Percentiles rank a stretch among this genome's conserved stretches.
Conservation (phyloP, 192 early-diverging fungal species). For the Backusella liffmaniae region DNA sequence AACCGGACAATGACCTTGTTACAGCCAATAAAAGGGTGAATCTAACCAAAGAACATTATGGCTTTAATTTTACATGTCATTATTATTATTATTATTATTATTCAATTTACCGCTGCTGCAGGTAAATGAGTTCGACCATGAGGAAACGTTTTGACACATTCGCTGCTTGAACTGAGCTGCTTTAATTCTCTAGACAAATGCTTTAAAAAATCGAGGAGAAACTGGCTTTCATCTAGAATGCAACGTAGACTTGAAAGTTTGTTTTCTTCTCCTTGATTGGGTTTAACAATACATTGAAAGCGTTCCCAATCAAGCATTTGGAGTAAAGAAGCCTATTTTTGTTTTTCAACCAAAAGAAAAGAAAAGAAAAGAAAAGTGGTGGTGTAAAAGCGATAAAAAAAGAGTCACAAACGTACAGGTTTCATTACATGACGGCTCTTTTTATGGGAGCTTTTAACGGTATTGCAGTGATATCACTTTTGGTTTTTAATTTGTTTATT, state of each 20-base stretch:
- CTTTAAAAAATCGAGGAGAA: constrained; percentile 1
- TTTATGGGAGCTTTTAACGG: no score
- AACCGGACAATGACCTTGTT: not conserved
- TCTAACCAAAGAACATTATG: not conserved
- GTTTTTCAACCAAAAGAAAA: not conserved
- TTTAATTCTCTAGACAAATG: constrained; percentile 3
- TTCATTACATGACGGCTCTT: no score
- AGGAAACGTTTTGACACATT: not conserved
- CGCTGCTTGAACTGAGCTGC: not conserved
- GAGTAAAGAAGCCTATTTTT: not conserved
- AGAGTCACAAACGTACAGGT: no score
- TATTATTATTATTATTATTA: not conserved
- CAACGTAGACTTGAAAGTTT: not conserved
- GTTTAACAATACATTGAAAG: not conserved
- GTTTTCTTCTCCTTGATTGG: not conserved
- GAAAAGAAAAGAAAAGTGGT: not conserved
- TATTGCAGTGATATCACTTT: not conserved
- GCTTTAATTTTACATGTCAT: not conserved
- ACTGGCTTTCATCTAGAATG: not conserved
- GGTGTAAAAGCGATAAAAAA: no score
- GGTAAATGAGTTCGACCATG: not conserved
- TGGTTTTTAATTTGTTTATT: not conserved
- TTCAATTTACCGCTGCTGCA: constrained; percentile 2
- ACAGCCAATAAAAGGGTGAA: constrained; percentile 1
- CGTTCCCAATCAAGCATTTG: constrained; percentile 14